Percentiles rank a stretch among this genome's conserved stretches.
Conservation (phyloP, 495 filamentous ascomycete species). For the Tuber brumale region DNA sequence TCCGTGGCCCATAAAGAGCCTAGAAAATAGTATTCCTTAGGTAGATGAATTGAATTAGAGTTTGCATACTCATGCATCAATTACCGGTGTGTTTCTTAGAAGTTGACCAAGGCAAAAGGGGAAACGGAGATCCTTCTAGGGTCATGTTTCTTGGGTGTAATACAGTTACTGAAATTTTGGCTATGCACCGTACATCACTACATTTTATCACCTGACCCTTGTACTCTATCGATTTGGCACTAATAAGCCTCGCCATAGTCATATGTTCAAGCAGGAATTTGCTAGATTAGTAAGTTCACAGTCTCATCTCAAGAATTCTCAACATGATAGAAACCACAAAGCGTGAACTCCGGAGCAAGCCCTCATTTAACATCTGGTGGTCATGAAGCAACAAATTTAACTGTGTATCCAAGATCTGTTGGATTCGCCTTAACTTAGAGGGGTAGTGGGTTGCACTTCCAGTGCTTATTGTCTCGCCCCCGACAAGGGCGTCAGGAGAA, state of each 20-base stretch:
- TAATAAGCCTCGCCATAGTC: neutral
- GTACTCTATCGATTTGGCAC: neutral
- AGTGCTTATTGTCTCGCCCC: neutral
- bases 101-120: too few relatives aligned
- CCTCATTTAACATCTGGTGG: neutral
- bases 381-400: neutral
- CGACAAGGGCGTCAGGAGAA: neutral
- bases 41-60: too few relatives aligned
- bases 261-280: neutral
- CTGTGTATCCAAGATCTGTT: neutral
- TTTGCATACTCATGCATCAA: too few relatives aligned
- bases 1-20: too few relatives aligned
- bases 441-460: neutral
- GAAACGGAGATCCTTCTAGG: too few relatives aligned
- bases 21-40: too few relatives aligned
- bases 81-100: too few relatives aligned
- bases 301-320: neutral
- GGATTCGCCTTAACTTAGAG: neutral
- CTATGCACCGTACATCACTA: too few relatives aligned
- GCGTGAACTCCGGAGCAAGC: neutral
- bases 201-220: too few relatives aligned
- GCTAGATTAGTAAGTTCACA: neutral
- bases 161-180: too few relatives aligned
- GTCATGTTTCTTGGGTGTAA: too few relatives aligned
- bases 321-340: neutral